These are phyloP conservation scores for Colletotrichum filicis DNA, from an alignment of 2,329 filamentous ascomycete genomes.

Conservation along the genomic window DNA sequence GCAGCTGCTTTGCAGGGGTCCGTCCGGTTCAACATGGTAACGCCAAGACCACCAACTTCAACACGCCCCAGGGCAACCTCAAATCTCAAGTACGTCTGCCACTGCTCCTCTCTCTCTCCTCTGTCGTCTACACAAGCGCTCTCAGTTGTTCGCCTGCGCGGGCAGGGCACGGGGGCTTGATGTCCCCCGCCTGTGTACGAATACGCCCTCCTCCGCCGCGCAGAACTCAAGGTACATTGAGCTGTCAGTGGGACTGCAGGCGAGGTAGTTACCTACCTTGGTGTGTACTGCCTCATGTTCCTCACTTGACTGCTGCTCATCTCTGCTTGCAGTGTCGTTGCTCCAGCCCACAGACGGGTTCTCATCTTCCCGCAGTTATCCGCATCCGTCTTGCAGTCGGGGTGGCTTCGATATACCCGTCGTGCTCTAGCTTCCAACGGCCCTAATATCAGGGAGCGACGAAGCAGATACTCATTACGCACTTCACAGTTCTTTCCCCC, in stretches of 20 bases:
- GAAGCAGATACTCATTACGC: neutral
- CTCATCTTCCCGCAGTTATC: neutral
- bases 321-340: neutral
- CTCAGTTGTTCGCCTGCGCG: neutral
- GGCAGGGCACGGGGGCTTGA: neutral
- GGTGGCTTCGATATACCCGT: neutral
- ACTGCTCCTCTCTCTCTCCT: neutral
- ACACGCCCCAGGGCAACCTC: neutral
- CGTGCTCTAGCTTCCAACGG: neutral
- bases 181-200: neutral
- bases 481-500: neutral
- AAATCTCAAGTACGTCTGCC: neutral
- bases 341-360: neutral
- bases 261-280: neutral
- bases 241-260: neutral
- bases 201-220: neutral
- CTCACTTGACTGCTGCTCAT: neutral
- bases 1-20: conserved; percentile 23
- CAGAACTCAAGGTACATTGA: neutral
- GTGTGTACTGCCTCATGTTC: neutral
- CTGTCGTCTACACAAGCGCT: neutral
- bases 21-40: conserved; percentile 5
- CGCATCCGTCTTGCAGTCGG: neutral
- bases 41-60: neutral
- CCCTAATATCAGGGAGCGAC: neutral